Conservation (phyloP, 2,329 filamentous ascomycete species). For the Plenodomus tracheiphilus region DNA sequence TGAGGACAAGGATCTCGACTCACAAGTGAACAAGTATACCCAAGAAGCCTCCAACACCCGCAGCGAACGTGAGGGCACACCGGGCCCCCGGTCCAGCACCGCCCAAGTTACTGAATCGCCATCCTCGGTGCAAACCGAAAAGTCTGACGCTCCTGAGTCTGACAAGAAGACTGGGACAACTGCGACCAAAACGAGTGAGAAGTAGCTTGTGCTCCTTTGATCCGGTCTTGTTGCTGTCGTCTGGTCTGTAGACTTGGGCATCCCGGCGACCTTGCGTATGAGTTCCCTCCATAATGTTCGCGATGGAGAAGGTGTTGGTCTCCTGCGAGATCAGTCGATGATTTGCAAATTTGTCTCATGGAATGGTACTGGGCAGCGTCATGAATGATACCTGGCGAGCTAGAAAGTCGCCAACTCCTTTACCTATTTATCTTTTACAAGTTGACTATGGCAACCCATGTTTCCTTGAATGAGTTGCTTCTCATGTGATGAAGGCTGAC, state of each 20-base stretch:
- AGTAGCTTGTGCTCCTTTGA: slow-evolving; percentile 18
- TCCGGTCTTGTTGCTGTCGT: slow-evolving; percentile 1
- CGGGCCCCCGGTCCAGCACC: slow-evolving; percentile 24
- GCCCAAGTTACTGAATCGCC: slow-evolving; percentile 38
- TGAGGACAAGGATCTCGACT: slow-evolving; percentile 80
- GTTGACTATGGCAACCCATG: slow-evolving; percentile 1
- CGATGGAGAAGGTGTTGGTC: slow-evolving; percentile 17
- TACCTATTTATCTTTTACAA: slow-evolving; percentile 11
- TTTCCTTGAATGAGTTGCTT: background rate
- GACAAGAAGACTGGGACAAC: slow-evolving; percentile 22
- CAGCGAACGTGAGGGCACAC: slow-evolving; percentile 30
- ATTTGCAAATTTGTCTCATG: slow-evolving; percentile 24
- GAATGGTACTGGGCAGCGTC: slow-evolving; percentile 26
- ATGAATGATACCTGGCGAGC: slow-evolving; percentile 46
- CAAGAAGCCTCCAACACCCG: slow-evolving; percentile 27
- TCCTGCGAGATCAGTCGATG: slow-evolving; percentile 23
- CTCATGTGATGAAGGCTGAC: background rate
- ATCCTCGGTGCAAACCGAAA: slow-evolving; percentile 43
- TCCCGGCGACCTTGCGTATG: background rate
- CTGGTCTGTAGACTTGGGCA: background rate
- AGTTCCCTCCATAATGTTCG: slow-evolving; percentile 17
- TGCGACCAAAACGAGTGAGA: slow-evolving; percentile 20
- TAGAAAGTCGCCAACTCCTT: slow-evolving; percentile 32
- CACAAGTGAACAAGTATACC: slow-evolving; percentile 73
- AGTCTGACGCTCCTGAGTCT: slow-evolving; percentile 29